Evolutionary conservation across 306 rosid species (phyloP), one percentile per base, ranked within the genome.

Genomic region (Citrullus amarus): DNA sequence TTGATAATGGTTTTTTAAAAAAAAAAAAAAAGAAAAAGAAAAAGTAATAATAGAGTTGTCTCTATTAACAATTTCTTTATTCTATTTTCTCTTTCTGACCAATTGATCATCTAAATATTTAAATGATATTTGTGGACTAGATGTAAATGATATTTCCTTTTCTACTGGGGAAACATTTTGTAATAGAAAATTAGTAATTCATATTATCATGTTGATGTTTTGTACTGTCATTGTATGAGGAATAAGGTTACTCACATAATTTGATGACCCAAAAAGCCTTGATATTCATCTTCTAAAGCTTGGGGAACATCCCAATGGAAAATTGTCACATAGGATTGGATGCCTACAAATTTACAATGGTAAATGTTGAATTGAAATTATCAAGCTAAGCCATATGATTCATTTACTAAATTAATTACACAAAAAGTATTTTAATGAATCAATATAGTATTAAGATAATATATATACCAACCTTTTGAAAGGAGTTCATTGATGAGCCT

Each of bases 281-380:
- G 82, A 44, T 83, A 88, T 25, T 88, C 88, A 9, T 90, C 90
- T 82, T 88, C 84, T 73, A 90, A 73, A n/a, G 83, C 7, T 54
- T 90, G 90, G 0, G 96, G 92, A 77, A 90, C 82, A 61, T 90
- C 96, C 96, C 92, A 87, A 18, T 90, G 92, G n/a, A 86, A 88
- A 20, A 90, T 48, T 1, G 93, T 90, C 14, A 86, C 89, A 71
- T 82, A 79, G 9, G 90, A 87, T 79, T 84, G 8, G 12, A 90
- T 36, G 32, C 87, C 87, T 90, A 67, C 22, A 71, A 7, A 62
- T 51, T 14, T 51, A 13, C 1, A 51, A 51, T 51, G 14, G 1
- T 1, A 48, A 54, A 54, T 53, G 15, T 51, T 56, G 13, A 56
- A 25, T 82, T 56, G 0, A 58, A 58, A 20, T 25, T 2, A 59